Evolutionary conservation across 176 grass and related monocot species (phyloP).

Genomic region (Pharus latifolius): DNA sequence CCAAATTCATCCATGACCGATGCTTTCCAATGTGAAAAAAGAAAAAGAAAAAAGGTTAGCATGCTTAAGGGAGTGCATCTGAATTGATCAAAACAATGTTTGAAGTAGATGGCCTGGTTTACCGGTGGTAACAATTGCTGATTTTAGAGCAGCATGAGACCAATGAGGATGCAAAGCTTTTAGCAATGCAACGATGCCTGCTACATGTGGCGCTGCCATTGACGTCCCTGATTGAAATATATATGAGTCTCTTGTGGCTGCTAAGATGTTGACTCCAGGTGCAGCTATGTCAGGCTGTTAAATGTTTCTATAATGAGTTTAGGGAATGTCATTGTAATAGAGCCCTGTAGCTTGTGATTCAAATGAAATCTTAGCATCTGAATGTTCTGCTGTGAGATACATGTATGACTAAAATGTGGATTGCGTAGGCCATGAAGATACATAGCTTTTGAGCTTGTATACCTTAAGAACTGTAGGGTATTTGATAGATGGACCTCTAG

Average conservation of each 20-base stretch:
- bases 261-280: constrained; percentile 18
- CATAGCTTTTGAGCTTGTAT: neutral
- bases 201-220: constrained; percentile 33
- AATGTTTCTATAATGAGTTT: no score
- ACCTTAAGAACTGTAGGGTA: constrained; percentile 18
- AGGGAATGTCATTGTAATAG: no score
- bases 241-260: constrained; percentile 17
- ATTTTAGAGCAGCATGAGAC: constrained; percentile 41
- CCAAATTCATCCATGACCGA: neutral
- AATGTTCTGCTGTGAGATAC: no score
- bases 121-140: constrained; percentile 39
- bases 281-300: constrained; percentile 23
- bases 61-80: neutral
- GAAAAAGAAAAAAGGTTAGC: neutral
- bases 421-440: neutral
- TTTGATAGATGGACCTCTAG: constrained; percentile 16
- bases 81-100: neutral
- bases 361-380: no score
- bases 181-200: constrained; percentile 29
- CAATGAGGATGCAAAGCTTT: constrained; percentile 35
- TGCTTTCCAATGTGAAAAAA: neutral
- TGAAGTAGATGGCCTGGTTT: neutral
- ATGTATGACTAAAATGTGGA: no score
- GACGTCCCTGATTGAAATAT: constrained; percentile 14
- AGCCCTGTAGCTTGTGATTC: no score